Base-by-base conservation (phyloP, 208 protist genomes). In the Trypanosomatidae sp. region DNA sequence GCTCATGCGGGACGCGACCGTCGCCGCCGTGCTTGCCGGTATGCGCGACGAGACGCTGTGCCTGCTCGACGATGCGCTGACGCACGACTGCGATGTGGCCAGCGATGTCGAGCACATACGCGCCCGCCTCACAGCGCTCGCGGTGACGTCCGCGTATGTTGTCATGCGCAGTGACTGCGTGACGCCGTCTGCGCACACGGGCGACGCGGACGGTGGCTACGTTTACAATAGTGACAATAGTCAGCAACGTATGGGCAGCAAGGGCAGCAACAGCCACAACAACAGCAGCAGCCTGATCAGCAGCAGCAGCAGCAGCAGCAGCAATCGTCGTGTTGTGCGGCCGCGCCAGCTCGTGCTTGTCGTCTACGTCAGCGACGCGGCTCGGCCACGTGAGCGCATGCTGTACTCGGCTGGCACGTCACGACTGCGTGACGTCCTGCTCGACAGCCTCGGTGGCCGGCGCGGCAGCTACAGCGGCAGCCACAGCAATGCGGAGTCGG, bases 351-450 rank as follows among this genome's bases (percentile, higher is more conserved):
- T 38, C 4, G 39, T 48, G n/a, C 39, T 79, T 16, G 51, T 90
- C 10, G 43, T 70, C n/a, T 86, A 76, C 46, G 66, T 78, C 28
- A 47, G 38, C 21, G 66, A 84, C 7, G 27, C 26, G 40, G 47
- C 66, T 1, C 70, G 60, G 35, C 56, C 81, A 8, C 71, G 64
- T 50, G 58, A 79, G 13, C 48, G 62, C 11, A 86, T 90, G 65
- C 44, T 86, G 15, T 86, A 81, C 50, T 65, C 75, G 3, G 53
- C 75, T 5, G 73, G 72, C 19, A 44, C 46, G 1, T 48, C 26
- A 8, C 60, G 68, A 40, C 21, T 82, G 2, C 49, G 48, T 23
- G 70, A 74, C 15, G 35, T 61, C 6, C 64, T 73, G 24, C 56
- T 65, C 18, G 48, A 43, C 6, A 43, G 48, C 4, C 28, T n/a